Conservation (phyloP, 1,139 yeast species). For the Diutina ranongensis region DNA sequence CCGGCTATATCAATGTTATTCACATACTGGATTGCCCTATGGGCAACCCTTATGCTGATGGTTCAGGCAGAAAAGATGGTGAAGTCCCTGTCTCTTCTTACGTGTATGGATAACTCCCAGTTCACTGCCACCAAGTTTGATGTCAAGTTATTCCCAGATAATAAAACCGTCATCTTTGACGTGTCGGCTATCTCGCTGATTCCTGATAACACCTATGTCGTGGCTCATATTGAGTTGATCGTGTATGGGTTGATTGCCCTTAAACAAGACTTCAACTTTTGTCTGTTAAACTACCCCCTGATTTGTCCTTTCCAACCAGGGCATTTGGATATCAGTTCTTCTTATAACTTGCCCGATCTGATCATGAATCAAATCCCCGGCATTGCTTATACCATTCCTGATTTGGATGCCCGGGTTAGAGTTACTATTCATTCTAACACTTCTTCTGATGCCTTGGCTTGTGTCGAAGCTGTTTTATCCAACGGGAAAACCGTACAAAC, state of each 20-base stretch:
- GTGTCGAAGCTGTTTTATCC: conserved; percentile 79
- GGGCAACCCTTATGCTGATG: neutral
- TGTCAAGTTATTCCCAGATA: conserved; percentile 58
- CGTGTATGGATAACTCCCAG: conserved; percentile 6
- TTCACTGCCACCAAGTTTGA: conserved; percentile 25
- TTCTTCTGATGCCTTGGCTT: conserved; percentile 48
- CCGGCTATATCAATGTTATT: neutral
- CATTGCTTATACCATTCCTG: conserved; percentile 84
- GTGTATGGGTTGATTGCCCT: conserved; percentile 75
- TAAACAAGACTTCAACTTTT: conserved; percentile 45
- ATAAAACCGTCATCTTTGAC: conserved; percentile 50
- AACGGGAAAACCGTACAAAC: conserved; percentile 95
- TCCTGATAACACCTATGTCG: conserved; percentile 43
- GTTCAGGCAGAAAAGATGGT: neutral
- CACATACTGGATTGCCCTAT: neutral
- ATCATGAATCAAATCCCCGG: conserved; percentile 55
- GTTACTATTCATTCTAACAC: conserved; percentile 44
- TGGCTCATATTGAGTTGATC: conserved; percentile 57
- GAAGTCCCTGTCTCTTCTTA: conserved; percentile 5
- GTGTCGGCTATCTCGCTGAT: conserved; percentile 74
- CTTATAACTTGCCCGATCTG: conserved; percentile 22
- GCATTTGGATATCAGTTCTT: conserved; percentile 54
- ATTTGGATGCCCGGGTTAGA: conserved; percentile 82
- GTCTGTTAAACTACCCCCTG: conserved; percentile 37
- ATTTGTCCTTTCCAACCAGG: conserved; percentile 85